Percentiles rank a stretch among this genome's conserved stretches.
These are phyloP conservation scores for Zygoascus bituminiphila DNA, from an alignment of 805 yeast genomes.

Conservation along the genomic window DNA sequence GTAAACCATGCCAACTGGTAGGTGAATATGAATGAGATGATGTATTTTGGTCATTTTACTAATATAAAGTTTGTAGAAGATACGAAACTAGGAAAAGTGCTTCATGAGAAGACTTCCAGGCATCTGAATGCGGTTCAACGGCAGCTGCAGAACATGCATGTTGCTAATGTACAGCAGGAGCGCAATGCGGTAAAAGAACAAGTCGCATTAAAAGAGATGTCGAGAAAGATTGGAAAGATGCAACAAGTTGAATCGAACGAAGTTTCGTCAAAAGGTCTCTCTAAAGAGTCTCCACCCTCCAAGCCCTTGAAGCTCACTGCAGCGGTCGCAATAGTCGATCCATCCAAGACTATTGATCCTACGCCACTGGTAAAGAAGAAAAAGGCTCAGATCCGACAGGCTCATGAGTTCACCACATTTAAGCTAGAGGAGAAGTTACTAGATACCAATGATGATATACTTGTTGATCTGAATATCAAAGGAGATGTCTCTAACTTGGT, in stretches of 20 bases:
- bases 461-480: not conserved
- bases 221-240: constrained; percentile 2
- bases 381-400: not conserved
- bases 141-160: constrained; percentile 24
- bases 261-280: not conserved
- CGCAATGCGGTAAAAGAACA: constrained; percentile 15
- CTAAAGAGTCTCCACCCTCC: not conserved
- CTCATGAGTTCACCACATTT: constrained; percentile 6
- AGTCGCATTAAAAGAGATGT: constrained; percentile 13
- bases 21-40: constrained; percentile 2
- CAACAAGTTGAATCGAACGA: not conserved
- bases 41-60: not conserved
- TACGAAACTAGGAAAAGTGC: constrained; percentile 25
- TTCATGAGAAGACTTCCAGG: constrained; percentile 30
- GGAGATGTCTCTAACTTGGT: too few relatives aligned
- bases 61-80: constrained; percentile 32
- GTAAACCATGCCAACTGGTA: constrained; percentile 32
- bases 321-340: constrained; percentile 2
- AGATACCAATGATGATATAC: not conserved
- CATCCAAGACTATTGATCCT: constrained; percentile 8
- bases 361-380: not conserved
- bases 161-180: constrained; percentile 20
- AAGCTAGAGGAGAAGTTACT: constrained; percentile 8
- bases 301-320: constrained; percentile 5
- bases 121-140: constrained; percentile 25